phyloP scores from a whole-genome alignment of 106 monocot species.

The Triglochin maritima region DNA sequence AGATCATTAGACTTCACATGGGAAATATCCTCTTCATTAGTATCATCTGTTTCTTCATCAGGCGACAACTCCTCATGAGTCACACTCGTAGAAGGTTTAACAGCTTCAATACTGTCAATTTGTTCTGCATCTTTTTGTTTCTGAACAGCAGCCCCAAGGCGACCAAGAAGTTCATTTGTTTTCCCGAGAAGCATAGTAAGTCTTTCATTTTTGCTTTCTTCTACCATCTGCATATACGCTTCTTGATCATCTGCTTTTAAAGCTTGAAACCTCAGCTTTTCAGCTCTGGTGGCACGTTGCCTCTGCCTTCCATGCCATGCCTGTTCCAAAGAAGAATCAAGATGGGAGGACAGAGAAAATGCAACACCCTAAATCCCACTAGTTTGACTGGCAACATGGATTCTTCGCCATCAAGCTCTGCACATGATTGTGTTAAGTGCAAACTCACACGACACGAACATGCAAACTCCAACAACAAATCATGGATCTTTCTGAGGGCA shows the following conservation, averaged over 20 bases:
- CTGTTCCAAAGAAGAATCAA: constrained; percentile 17
- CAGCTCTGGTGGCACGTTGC: constrained; percentile 77
- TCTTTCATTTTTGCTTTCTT: constrained; percentile 98
- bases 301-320: constrained; percentile 94
- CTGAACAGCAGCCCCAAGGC: constrained; percentile 94
- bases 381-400: no score
- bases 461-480: no score
- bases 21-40: constrained; percentile 12
- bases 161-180: constrained; percentile 97
- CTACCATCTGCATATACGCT: constrained; percentile 97
- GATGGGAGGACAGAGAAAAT: background rate
- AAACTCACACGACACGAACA: no score
- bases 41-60: constrained; percentile 38
- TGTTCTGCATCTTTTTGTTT: constrained; percentile 91
- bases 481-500: no score
- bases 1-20: constrained; percentile 56
- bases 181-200: constrained; percentile 88
- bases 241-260: constrained; percentile 96
- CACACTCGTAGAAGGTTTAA: constrained; percentile 30
- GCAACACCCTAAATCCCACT: no score
- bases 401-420: no score
- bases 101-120: constrained; percentile 22
- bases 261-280: constrained; percentile 79
- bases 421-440: no score
- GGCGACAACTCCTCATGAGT: constrained; percentile 22